Base-by-base conservation (phyloP, 805 yeast genomes). In the Candida orba region DNA sequence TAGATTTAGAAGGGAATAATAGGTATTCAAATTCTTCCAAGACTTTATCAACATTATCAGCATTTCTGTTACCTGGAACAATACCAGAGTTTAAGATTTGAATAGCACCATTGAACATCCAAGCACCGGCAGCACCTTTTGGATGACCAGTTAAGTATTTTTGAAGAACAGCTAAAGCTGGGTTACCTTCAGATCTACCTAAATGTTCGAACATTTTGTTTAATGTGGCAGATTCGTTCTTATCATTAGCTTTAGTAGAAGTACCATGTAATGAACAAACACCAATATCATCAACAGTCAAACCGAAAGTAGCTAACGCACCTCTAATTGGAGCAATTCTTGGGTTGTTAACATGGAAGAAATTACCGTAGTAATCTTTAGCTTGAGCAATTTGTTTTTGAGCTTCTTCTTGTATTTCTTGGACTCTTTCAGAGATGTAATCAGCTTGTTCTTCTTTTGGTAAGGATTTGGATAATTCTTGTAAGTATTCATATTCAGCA, bases 91-190 rank as follows among this genome's bases (percentile, higher is more conserved):
- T 84, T 65, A 93, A 74, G 55, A 90, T 81, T 74, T 93, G 99
- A 55, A 93, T 72, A 45, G 88, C 96, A 69, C 99, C 99, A 68
- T 93, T 95, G 78, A 93, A 72, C 99, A 93, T 93, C 99, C 99
- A 93, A 46, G 99, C 98, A 77, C 97, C 99, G 46, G 99, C 99
- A 58, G 99, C 99, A 79, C 99, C 99, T 85, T 93, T 93, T 59
- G 99, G 99, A 75, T 93, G 99, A 71, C 99, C 99, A 58, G 99
- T 93, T 63, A 93, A 79, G 80, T 78, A 93, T 71, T 93, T 93
- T 72, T 93, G 99, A 95, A 95, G 91, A 44, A 93, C 95, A 78
- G 98, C 97, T 56, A 84, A 75, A 40, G 95, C 90, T 51, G 99
- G 95, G 72, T 93, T 95, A 72, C 99, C 99, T 72, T 86, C 89